Conservation (phyloP, 352 stramenopile species). For the Phytophthora europaea region DNA sequence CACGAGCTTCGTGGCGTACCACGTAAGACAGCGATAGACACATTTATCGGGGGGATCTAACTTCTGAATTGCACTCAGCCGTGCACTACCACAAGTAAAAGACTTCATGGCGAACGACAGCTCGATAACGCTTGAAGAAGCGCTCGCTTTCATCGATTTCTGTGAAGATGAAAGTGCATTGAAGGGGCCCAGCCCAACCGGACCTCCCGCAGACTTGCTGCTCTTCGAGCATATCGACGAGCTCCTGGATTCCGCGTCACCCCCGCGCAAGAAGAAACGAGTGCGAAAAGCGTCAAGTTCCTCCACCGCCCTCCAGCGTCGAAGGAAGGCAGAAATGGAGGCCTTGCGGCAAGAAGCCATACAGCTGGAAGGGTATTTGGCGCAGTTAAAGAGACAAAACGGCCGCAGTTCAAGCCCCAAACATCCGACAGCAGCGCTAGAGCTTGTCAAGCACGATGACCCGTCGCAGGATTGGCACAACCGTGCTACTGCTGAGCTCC, state of each 20-base stretch:
- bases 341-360: conserved; percentile 17
- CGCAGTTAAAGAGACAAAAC: conserved; percentile 17
- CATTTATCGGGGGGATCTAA: not conserved
- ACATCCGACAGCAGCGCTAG: not conserved
- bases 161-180: not conserved
- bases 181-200: not conserved
- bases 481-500: conserved; percentile 14
- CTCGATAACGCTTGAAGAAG: not conserved
- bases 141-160: conserved; percentile 1
- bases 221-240: not conserved
- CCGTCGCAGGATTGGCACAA: conserved; percentile 5
- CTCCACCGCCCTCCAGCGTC: conserved; percentile 26
- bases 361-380: conserved; percentile 22
- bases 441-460: not conserved
- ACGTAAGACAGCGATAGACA: too few species aligned
- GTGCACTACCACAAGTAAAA: not conserved
- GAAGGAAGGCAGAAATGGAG: conserved; percentile 22
- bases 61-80: not conserved
- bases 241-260: not conserved
- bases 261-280: conserved; percentile 6
- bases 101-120: not conserved
- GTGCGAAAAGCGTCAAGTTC: conserved; percentile 4
- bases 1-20: not conserved
- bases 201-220: not conserved
- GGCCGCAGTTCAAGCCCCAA: not conserved